Evolutionary conservation across 2,329 filamentous ascomycete genomes (phyloP).

Genomic region (Tolypocladium tundrense): DNA sequence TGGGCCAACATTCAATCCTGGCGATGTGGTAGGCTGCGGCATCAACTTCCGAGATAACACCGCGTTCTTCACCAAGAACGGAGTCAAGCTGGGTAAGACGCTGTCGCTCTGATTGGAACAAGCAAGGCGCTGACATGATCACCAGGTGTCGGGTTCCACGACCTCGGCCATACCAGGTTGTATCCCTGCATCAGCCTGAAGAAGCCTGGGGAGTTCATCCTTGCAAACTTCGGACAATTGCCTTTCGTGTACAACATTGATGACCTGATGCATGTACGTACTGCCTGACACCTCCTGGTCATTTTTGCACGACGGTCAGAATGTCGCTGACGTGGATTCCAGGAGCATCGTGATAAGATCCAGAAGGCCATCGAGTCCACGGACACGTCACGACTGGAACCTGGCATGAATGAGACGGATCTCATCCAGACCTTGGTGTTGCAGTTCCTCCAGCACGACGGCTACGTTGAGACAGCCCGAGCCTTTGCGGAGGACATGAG

Average conservation of each 20-base stretch:
- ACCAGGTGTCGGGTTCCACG: slow-evolving; percentile 59
- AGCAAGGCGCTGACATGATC: background rate
- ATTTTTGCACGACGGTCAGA: background rate
- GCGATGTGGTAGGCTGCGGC: slow-evolving; percentile 54
- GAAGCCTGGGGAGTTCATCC: slow-evolving; percentile 50
- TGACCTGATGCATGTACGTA: slow-evolving; percentile 62
- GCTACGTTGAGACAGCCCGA: slow-evolving; percentile 85
- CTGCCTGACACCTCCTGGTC: background rate
- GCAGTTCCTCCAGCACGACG: slow-evolving; percentile 89
- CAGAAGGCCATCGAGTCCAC: slow-evolving; percentile 48
- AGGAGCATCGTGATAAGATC: slow-evolving; percentile 53
- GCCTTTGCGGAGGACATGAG: slow-evolving; percentile 79
- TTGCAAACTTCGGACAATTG: slow-evolving; percentile 58
- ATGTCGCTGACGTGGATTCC: slow-evolving; percentile 8
- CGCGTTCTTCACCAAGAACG: slow-evolving; percentile 63
- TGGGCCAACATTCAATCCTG: slow-evolving; percentile 42
- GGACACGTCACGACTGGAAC: slow-evolving; percentile 50
- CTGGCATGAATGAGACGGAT: slow-evolving; percentile 59
- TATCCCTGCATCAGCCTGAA: slow-evolving; percentile 60
- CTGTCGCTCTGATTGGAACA: background rate
- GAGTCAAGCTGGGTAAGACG: slow-evolving; percentile 39
- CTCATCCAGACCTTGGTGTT: slow-evolving; percentile 72
- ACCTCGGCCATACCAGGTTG: slow-evolving; percentile 51
- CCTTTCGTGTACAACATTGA: slow-evolving; percentile 91
- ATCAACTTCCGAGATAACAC: slow-evolving; percentile 54